Conservation (phyloP, 2,329 filamentous ascomycete genomes). For the Aspergillus pseudonomiae region DNA sequence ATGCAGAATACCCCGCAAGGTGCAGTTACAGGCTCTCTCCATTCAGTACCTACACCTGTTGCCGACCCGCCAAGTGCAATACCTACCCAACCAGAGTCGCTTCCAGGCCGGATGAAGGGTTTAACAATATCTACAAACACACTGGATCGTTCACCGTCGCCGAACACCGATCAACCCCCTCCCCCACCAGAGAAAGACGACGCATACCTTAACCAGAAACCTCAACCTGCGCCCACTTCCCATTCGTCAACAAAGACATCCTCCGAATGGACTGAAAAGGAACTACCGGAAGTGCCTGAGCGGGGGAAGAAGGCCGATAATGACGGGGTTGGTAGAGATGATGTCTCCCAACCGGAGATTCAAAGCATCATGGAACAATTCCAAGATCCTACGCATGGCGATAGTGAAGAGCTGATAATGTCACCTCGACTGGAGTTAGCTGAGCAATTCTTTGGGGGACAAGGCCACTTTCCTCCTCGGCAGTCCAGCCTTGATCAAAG, state of each 20-base stretch:
- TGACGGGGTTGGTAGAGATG: conserved; percentile 68
- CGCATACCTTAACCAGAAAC: conserved; percentile 52
- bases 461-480: conserved; percentile 74
- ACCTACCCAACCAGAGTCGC: conserved; percentile 24
- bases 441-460: conserved; percentile 72
- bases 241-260: conserved; percentile 43
- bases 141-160: conserved; percentile 20
- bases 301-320: conserved; percentile 50
- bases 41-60: conserved; percentile 11
- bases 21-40: conserved; percentile 4
- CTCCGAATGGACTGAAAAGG: conserved; percentile 42
- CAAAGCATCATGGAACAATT: conserved; percentile 99
- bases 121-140: conserved; percentile 34
- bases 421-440: conserved; percentile 82
- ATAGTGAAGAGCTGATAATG: conserved; percentile 83
- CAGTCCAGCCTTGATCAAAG: conserved; percentile 83
- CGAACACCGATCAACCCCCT: conserved; percentile 40
- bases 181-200: conserved; percentile 56
- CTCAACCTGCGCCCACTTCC: conserved; percentile 35
- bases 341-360: conserved; percentile 79
- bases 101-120: conserved; percentile 33
- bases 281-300: conserved; percentile 40
- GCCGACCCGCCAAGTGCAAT: conserved; percentile 17
- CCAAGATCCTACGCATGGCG: conserved; percentile 71
- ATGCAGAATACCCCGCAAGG: conserved; percentile 6